Conservation (phyloP, 768 basidiomycete genomes). For the Panellus pusillus region DNA sequence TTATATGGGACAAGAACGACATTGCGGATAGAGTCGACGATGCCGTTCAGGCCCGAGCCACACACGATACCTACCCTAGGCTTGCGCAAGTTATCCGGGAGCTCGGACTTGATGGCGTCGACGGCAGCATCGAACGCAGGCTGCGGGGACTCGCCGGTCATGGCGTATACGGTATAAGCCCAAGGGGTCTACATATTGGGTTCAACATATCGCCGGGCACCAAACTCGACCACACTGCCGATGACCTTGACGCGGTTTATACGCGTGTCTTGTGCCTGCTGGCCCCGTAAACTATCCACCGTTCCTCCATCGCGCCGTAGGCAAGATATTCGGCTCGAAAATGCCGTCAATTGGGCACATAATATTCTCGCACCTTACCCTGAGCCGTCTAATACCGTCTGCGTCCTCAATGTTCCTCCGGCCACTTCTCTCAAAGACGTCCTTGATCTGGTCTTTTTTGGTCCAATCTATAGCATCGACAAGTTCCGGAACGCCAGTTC, state of each 20-base stretch:
- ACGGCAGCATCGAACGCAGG: constrained; percentile 22
- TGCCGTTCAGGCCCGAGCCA: constrained; percentile 80
- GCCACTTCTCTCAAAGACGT: not conserved
- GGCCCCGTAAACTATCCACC: not conserved
- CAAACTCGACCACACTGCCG: not conserved
- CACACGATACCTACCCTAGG: constrained; percentile 84
- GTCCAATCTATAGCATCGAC: constrained; percentile 1
- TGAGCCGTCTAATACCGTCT: not conserved
- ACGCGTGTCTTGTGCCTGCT: not conserved
- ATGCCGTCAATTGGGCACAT: constrained; percentile 6
- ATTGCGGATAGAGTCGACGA: constrained; percentile 61
- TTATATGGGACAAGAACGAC: constrained; percentile 63
- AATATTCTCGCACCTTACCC: constrained; percentile 13
- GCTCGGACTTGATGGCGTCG: constrained; percentile 29
- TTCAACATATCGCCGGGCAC: not conserved
- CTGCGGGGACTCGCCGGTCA: constrained; percentile 20
- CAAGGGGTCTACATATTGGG: constrained; percentile 15
- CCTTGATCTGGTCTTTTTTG: constrained; percentile 5
- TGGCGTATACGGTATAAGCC: not conserved
- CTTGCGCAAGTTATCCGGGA: constrained; percentile 42
- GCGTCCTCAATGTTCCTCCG: not conserved
- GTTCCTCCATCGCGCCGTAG: not conserved
- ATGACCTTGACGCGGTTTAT: constrained; percentile 4
- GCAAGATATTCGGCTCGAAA: not conserved
- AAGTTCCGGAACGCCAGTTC: not conserved